Percentiles rank a stretch among this genome's conserved stretches.
Conservation (phyloP, 2,329 filamentous ascomycete genomes). For the Hirsutella minnesotensis region DNA sequence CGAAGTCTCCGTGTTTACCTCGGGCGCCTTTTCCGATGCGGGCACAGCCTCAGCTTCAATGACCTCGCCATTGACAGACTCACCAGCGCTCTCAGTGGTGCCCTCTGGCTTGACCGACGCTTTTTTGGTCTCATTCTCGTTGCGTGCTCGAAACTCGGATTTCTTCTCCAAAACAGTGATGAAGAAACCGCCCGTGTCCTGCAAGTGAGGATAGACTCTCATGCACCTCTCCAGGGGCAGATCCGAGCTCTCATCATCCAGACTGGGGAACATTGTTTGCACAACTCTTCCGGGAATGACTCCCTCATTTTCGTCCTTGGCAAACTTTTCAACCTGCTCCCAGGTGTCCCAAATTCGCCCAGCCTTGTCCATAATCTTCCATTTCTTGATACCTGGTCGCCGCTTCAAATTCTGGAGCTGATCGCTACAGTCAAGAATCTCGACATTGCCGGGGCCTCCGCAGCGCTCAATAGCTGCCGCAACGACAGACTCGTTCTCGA, state of each 20-base stretch:
- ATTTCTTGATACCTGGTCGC: slow-evolving; percentile 62
- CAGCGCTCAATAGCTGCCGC: slow-evolving; percentile 81
- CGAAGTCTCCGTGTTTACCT: slow-evolving; percentile 18
- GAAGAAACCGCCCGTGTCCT: slow-evolving; percentile 96
- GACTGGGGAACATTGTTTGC: slow-evolving; percentile 72
- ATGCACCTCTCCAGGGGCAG: slow-evolving; percentile 84
- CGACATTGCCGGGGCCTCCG: slow-evolving; percentile 69
- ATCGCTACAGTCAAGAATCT: slow-evolving; percentile 72
- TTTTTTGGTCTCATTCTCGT: slow-evolving; percentile 46
- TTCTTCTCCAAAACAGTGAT: slow-evolving; percentile 91
- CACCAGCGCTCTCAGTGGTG: slow-evolving; percentile 1
- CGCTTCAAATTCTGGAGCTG: slow-evolving; percentile 68
- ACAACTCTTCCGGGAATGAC: slow-evolving; percentile 54
- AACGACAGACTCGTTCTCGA: slow-evolving; percentile 92
- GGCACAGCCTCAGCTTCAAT: neutral
- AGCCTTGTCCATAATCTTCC: slow-evolving; percentile 86
- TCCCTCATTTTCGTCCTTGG: slow-evolving; percentile 43
- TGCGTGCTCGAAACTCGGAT: slow-evolving; percentile 68
- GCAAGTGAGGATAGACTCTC: slow-evolving; percentile 86
- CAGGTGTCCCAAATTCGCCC: slow-evolving; percentile 70
- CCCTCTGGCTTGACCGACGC: neutral
- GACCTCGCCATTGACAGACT: slow-evolving; percentile 4
- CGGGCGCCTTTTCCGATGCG: slow-evolving; percentile 8
- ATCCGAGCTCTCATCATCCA: slow-evolving; percentile 41
- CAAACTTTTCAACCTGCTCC: slow-evolving; percentile 65